These are phyloP conservation scores for Flaveria floridana DNA, from an alignment of 140 eudicot species.

Conservation along the genomic window DNA sequence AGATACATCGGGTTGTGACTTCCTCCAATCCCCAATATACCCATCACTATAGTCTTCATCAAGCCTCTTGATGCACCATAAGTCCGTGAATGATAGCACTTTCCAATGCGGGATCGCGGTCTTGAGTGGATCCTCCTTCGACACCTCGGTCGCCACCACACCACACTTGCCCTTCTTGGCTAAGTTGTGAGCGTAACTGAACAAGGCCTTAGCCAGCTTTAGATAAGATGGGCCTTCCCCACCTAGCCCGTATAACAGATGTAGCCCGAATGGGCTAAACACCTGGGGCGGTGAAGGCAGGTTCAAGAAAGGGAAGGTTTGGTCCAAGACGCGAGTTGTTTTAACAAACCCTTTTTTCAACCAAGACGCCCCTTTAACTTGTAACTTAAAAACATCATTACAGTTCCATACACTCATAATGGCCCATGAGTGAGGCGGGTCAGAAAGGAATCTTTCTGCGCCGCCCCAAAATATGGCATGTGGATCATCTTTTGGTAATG, in stretches of 20 bases:
- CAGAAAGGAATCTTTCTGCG: slow-evolving; percentile 42
- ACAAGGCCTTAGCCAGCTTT: slow-evolving; percentile 50
- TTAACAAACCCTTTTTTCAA: slow-evolving; percentile 49
- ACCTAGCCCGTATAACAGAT: slow-evolving; percentile 78
- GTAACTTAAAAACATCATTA: slow-evolving; percentile 64
- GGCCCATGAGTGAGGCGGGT: slow-evolving; percentile 88
- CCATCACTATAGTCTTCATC: slow-evolving; percentile 83
- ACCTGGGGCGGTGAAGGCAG: slow-evolving; percentile 82
- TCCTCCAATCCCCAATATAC: slow-evolving; percentile 90
- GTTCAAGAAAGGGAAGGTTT: slow-evolving; percentile 65
- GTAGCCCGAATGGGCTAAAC: slow-evolving; percentile 90
- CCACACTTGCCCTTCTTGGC: slow-evolving; percentile 72
- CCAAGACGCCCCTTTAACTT: slow-evolving; percentile 83
- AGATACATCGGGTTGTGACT: slow-evolving; percentile 67
- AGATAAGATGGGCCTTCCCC: slow-evolving; percentile 74
- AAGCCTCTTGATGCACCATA: slow-evolving; percentile 93
- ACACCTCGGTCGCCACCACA: slow-evolving; percentile 92
- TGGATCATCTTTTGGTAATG: slow-evolving; percentile 51
- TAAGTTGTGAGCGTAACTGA: slow-evolving; percentile 74
- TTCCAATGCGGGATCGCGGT: slow-evolving; percentile 87
- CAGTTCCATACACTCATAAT: slow-evolving; percentile 88
- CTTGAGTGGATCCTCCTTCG: slow-evolving; percentile 64
- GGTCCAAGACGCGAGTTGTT: slow-evolving; percentile 73
- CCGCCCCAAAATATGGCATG: slow-evolving; percentile 53
- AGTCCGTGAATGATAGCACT: slow-evolving; percentile 67